Conservation (phyloP, 495 filamentous ascomycete species). For the Neurospora sp. region DNA sequence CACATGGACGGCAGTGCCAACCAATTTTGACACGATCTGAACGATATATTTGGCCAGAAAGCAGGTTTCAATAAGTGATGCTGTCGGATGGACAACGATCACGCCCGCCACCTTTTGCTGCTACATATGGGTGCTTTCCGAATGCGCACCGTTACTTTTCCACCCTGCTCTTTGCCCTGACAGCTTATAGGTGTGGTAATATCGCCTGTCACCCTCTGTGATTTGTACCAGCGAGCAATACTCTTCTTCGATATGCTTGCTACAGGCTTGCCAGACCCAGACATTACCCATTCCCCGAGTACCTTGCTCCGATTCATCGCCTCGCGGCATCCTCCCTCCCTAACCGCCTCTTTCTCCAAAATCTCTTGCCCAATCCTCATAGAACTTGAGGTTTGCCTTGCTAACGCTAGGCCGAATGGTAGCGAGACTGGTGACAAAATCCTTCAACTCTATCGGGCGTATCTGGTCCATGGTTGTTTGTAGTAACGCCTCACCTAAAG, state of each 20-base stretch:
- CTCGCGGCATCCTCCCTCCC: conserved; percentile 4
- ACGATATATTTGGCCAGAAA: background rate
- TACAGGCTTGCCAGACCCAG: background rate
- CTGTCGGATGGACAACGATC: background rate
- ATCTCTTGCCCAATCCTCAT: conserved; percentile 88
- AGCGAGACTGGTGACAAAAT: conserved; percentile 76
- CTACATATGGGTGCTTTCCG: background rate
- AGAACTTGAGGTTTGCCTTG: conserved; percentile 68
- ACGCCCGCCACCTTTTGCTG: background rate
- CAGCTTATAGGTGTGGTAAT: background rate
- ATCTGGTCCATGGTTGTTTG: conserved; percentile 92
- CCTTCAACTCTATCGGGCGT: conserved; percentile 67
- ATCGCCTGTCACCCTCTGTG: background rate
- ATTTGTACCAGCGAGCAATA: background rate
- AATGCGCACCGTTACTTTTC: background rate
- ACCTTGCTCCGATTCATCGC: background rate
- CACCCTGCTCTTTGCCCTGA: background rate
- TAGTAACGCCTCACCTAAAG: conserved; percentile 80
- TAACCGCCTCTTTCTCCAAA: conserved; percentile 88
- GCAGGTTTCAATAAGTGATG: background rate
- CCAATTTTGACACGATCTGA: background rate
- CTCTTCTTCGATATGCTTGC: background rate
- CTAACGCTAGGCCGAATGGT: conserved; percentile 91
- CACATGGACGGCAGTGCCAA: background rate
- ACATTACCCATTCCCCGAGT: background rate